A percentile compares a stretch with the other conserved stretches of the same genome.
phyloP scores from a whole-genome alignment of 257 asterid genomes.

The Nicotiana tomentosiformis region DNA sequence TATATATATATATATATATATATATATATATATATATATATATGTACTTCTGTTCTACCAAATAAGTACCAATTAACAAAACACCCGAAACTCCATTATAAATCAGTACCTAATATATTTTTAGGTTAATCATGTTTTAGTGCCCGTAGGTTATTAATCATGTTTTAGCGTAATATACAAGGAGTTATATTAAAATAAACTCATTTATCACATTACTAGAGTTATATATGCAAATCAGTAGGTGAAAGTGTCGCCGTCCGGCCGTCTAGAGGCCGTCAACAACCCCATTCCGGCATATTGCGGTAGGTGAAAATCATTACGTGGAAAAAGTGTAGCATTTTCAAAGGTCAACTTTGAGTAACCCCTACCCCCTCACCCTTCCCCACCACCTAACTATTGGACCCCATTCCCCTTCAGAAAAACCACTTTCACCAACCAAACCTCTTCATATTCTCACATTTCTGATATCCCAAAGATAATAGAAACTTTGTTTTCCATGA shows the following conservation, averaged over 20 bases:
- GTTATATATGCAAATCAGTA: not conserved
- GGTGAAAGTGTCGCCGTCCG: constrained; percentile 17
- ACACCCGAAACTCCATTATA: too few species aligned
- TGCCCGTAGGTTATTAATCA: not conserved
- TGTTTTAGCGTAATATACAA: not conserved
- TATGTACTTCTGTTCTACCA: too few species aligned
- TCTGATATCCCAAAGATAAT: not conserved
- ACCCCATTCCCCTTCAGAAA: constrained; percentile 15
- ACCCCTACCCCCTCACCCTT: not conserved
- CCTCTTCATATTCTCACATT: constrained; percentile 11
- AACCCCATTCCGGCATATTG: constrained; percentile 16
- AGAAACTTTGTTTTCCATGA: not conserved
- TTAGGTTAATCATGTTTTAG: too few species aligned
- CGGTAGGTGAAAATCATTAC: constrained; percentile 31
- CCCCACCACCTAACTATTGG: constrained; percentile 28
- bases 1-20: too few species aligned
- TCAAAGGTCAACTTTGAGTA: constrained; percentile 18
- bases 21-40: too few species aligned
- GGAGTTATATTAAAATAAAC: not conserved
- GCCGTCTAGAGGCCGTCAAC: constrained; percentile 7
- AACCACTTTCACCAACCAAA: constrained; percentile 54
- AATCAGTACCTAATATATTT: too few species aligned
- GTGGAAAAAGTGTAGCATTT: constrained; percentile 5
- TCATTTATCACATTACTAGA: not conserved
- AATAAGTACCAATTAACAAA: too few species aligned